phyloP scores from a whole-genome alignment of 495 filamentous ascomycete species.

The Neurospora sp. region DNA sequence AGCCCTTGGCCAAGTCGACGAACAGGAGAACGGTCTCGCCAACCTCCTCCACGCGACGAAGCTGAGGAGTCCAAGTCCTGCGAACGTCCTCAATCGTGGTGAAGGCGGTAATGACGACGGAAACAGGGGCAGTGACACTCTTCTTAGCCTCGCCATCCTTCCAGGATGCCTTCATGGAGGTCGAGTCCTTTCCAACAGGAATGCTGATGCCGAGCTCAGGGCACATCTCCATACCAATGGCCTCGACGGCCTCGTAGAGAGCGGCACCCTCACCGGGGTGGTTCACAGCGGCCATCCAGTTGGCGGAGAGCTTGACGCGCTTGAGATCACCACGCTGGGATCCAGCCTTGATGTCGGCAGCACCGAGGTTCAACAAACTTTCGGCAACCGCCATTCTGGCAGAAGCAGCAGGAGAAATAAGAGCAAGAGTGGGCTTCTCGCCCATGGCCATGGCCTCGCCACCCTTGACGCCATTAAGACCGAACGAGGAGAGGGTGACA shows the following conservation, averaged over 20 bases:
- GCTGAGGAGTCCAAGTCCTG: slow-evolving; percentile 87
- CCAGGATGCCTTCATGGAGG: slow-evolving; percentile 98
- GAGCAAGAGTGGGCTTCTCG: slow-evolving; percentile 80
- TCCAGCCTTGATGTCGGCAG: slow-evolving; percentile 69
- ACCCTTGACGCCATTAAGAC: slow-evolving; percentile 50
- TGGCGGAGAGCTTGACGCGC: slow-evolving; percentile 80
- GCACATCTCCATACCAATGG: slow-evolving; percentile 78
- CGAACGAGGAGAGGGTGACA: slow-evolving; percentile 77
- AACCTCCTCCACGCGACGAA: slow-evolving; percentile 73
- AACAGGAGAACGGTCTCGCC: slow-evolving; percentile 85
- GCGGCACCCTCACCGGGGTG: slow-evolving; percentile 91
- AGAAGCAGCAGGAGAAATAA: slow-evolving; percentile 88
- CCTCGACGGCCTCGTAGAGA: slow-evolving; percentile 88
- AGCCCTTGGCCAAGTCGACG: slow-evolving; percentile 74
- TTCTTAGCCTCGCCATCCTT: slow-evolving; percentile 63
- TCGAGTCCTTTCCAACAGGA: slow-evolving; percentile 95
- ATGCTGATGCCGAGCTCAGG: slow-evolving; percentile 81
- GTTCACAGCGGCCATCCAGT: slow-evolving; percentile 96
- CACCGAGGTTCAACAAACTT: slow-evolving; percentile 82
- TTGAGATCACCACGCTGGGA: slow-evolving; percentile 37
- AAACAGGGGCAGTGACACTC: slow-evolving; percentile 86
- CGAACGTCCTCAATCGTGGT: slow-evolving; percentile 66
- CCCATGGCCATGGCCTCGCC: slow-evolving; percentile 98
- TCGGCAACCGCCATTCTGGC: slow-evolving; percentile 95
- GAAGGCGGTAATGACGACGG: slow-evolving; percentile 84